Base-by-base conservation (phyloP, 192 early-diverging fungal species). In the Podila epigama region DNA sequence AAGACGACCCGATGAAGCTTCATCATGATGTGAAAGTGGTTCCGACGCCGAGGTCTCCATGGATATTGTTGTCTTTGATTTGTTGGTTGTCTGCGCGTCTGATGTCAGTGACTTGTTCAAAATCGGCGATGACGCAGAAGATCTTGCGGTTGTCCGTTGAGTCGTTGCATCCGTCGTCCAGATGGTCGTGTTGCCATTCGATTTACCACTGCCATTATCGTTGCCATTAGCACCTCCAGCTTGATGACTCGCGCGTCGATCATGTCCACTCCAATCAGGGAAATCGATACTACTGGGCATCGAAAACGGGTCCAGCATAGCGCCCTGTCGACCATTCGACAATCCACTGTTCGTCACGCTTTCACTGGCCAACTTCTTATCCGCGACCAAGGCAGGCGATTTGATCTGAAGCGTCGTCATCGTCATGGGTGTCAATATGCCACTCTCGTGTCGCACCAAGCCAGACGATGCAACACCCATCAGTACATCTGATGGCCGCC, bases 241-340 rank as follows among this genome's bases (percentile, higher is more conserved):
- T 7, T 40, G 36, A 37, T 34, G 35, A 59, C 56, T 64, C 15
- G 60, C 20, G 13, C 58, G 58, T 2, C 66, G 60, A 29, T 35
- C 66, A 48, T 60, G 70, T n/a, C n/a, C n/a, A 39, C 35, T 36
- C 6, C 33, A 25, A 9, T 57, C 56, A 18, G 73, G 73, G 51
- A 77, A 77, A 0, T 51, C 39, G 50, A 77, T 68, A 59, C 73
- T 77, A 37, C 73, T 68, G 5, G 73, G 73, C 73, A 77, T 68
- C 28, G 73, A 77, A n/a, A 68, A 77, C 4, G 73, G 73, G 36
- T 77, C 73, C 29, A 77, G 33, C 73, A 77, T 77, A 6, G 65
- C 53, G 27, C 22, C 66, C 11, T 65, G 51, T 22, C 40, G 16
- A 32, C 51, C 27, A 7, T 20, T 18, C 22, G 22, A 28, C 22